These are phyloP conservation scores for Sclerotinia nivalis DNA, from an alignment of 2,329 filamentous ascomycete species.

Conservation along the genomic window DNA sequence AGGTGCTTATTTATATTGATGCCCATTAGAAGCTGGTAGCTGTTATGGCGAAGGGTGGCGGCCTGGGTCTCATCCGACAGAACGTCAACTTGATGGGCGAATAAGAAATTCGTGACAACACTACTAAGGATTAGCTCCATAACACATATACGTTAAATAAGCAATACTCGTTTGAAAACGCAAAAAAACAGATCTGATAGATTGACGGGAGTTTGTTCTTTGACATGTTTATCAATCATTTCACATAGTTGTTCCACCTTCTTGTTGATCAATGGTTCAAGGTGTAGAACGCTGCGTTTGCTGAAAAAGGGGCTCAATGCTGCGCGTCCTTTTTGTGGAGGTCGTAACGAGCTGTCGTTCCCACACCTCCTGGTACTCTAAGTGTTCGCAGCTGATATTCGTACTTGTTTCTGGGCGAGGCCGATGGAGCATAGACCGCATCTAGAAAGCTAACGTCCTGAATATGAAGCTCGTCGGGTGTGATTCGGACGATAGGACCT, in stretches of 20 bases:
- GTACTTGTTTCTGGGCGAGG: conserved; percentile 21
- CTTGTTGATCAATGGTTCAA: conserved; percentile 31
- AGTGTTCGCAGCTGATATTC: conserved; percentile 20
- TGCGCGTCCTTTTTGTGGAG: conserved; percentile 27
- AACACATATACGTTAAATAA: neutral
- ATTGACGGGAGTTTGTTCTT: neutral
- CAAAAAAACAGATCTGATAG: neutral
- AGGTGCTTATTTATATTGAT: conserved; percentile 26
- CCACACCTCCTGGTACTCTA: conserved; percentile 13
- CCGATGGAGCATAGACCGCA: conserved; percentile 42
- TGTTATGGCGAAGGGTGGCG: conserved; percentile 22
- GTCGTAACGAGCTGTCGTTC: conserved; percentile 27
- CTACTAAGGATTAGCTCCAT: neutral
- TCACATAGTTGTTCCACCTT: conserved; percentile 26
- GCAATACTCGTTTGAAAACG: neutral
- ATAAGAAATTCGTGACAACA: conserved; percentile 25
- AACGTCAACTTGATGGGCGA: conserved; percentile 24
- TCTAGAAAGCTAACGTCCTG: conserved; percentile 44
- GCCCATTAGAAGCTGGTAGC: conserved; percentile 21
- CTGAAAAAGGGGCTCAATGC: conserved; percentile 32
- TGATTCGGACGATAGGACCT: conserved; percentile 43
- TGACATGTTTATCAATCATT: neutral
- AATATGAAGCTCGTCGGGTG: conserved; percentile 37
- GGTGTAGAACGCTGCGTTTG: conserved; percentile 22
- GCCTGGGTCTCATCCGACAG: conserved; percentile 23